Conservation (phyloP, 2,329 filamentous ascomycete species). For the Epichloe glyceriae region DNA sequence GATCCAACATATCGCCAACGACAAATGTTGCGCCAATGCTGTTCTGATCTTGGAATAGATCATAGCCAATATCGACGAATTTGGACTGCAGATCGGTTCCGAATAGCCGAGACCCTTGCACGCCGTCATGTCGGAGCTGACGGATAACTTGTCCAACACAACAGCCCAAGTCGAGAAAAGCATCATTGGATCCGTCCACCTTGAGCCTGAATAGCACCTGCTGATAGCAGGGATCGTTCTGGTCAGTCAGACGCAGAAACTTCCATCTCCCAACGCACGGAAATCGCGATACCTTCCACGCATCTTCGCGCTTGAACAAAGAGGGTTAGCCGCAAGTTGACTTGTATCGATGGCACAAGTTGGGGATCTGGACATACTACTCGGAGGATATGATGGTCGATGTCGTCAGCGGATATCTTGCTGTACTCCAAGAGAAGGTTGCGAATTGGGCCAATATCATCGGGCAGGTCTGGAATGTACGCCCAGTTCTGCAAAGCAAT, state of each 20-base stretch:
- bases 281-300: slow-evolving; percentile 31
- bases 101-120: slow-evolving; percentile 32
- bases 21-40: slow-evolving; percentile 35
- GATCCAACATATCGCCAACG: slow-evolving; percentile 35
- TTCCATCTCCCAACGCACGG: slow-evolving; percentile 37
- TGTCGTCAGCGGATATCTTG: slow-evolving; percentile 20
- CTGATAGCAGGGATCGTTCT: slow-evolving; percentile 28
- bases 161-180: slow-evolving; percentile 37
- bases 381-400: slow-evolving; percentile 23
- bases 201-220: slow-evolving; percentile 29
- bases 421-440: slow-evolving; percentile 27
- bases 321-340: background rate
- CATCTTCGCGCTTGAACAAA: slow-evolving; percentile 27
- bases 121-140: slow-evolving; percentile 37
- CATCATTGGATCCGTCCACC: slow-evolving; percentile 23
- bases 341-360: background rate
- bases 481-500: slow-evolving; percentile 23
- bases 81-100: slow-evolving; percentile 34
- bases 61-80: slow-evolving; percentile 47
- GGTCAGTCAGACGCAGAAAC: slow-evolving; percentile 31
- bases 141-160: slow-evolving; percentile 37
- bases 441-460: slow-evolving; percentile 23
- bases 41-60: slow-evolving; percentile 48
- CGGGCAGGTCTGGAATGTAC: slow-evolving; percentile 23
- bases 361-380: slow-evolving; percentile 12